Conservation (phyloP, 2,329 filamentous ascomycete genomes). For the Ceratocystis alfenasii region DNA sequence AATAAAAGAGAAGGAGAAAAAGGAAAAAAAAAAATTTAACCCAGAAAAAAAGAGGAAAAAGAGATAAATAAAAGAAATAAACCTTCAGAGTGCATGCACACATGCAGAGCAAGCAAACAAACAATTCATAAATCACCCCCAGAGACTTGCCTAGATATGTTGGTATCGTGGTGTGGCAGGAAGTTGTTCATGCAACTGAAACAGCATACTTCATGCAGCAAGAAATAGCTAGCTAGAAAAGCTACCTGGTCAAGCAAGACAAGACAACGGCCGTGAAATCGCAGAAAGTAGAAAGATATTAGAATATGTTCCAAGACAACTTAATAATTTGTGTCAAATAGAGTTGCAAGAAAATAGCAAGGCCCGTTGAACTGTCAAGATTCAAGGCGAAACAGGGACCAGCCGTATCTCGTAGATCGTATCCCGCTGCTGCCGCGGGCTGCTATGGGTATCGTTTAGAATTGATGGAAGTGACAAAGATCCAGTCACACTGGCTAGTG, state of each 20-base stretch:
- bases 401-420: conserved; percentile 20
- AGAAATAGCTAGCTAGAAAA: not conserved
- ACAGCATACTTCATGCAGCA: not conserved
- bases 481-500: conserved; percentile 3
- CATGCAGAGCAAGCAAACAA: not conserved
- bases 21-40: not conserved
- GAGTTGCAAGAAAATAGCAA: not conserved
- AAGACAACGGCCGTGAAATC: not conserved
- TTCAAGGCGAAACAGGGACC: not conserved
- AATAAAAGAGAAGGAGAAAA: not conserved
- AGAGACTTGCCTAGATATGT: not conserved
- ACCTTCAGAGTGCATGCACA: not conserved
- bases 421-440: not conserved
- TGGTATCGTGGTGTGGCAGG: not conserved
- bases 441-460: conserved; percentile 1
- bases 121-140: not conserved
- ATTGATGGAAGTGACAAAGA: conserved; percentile 18
- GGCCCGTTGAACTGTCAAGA: not conserved
- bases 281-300: conserved; percentile 3
- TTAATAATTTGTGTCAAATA: too few relatives aligned
- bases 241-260: not conserved
- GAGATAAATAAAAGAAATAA: not conserved
- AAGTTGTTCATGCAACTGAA: not conserved
- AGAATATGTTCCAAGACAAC: not conserved
- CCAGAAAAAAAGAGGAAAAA: not conserved